Evolutionary conservation across 2,329 filamentous ascomycete genomes (phyloP), one percentile per base, ranked within the genome.

Genomic region (Fusarium sp.): DNA sequence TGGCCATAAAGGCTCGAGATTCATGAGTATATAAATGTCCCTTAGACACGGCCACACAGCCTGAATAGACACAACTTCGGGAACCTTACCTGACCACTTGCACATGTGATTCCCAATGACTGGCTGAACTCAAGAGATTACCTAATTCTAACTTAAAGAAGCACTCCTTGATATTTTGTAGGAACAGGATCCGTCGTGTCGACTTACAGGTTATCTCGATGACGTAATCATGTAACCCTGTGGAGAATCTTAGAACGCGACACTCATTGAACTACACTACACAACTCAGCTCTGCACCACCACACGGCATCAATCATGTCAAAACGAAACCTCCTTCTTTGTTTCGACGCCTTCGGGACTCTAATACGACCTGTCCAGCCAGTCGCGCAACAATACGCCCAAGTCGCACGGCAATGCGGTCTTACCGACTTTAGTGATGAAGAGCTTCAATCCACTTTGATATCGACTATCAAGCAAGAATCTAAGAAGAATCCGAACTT

Each of bases 271-370:
- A 4, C 10, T n/a, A 4, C 5, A 4, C 10, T n/a, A 4, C 5
- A 5, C 14, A 27, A 46, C 55, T 50, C 55, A 3, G 20, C 18
- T 25, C 11, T 28, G 28, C 16, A n/a, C n/a, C n/a, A n/a, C n/a
- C n/a, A n/a, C 2, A 16, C 30, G 20, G 2, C 25, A 6, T 7
- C 28, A 42, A 42, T 12, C 27, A 73, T 86, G 87, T 63, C 59
- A 25, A 73, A 48, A 4, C 41, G 55, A 16, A 72, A 70, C 21
- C 59, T 73, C 0, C 51, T 73, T 0, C 9, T 73, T 13, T 73
- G 71, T 10, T 73, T 73, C 40, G 71, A 73, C 7, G 71, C 71
- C 0, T 73, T 73, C 1, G 71, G 71, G 2, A 73, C 71, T 0
- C 10, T 73, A 0, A 69, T 73, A 6, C 34, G 66, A 8, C 71